phyloP scores from a whole-genome alignment of 345 rosid genomes.

The Cardamine chenopodiifolia region DNA sequence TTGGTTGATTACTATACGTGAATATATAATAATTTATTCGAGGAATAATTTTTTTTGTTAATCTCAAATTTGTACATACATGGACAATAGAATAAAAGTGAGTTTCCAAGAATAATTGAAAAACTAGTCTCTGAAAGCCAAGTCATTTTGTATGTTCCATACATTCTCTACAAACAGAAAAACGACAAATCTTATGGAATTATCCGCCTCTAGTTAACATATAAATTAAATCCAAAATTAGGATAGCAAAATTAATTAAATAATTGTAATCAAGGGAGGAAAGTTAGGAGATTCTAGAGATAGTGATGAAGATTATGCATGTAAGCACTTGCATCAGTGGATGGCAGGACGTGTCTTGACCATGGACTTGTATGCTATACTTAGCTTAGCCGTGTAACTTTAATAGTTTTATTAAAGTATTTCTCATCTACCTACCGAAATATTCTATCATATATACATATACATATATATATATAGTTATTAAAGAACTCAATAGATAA shows the following conservation, averaged over 20 bases:
- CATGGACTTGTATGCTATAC: conserved; percentile 22
- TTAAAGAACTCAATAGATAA: background rate
- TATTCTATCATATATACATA: too few relatives aligned
- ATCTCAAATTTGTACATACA: conserved; percentile 33
- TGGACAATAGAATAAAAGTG: conserved; percentile 11
- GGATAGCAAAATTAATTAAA: background rate
- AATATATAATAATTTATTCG: conserved; percentile 1
- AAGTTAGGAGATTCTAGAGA: conserved; percentile 44
- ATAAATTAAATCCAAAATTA: conserved; percentile 26
- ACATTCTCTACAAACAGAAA: conserved; percentile 56
- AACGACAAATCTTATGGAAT: conserved; percentile 44
- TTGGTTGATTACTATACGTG: conserved; percentile 20
- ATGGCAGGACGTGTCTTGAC: conserved; percentile 41
- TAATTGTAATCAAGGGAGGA: conserved; percentile 21
- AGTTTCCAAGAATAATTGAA: conserved; percentile 32
- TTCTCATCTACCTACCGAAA: conserved; percentile 35
- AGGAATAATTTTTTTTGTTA: conserved; percentile 11
- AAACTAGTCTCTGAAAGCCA: conserved; percentile 35
- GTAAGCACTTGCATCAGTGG: conserved; percentile 46
- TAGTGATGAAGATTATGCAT: conserved; percentile 41
- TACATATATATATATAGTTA: background rate
- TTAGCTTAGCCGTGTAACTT: conserved; percentile 27
- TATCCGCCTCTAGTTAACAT: conserved; percentile 30
- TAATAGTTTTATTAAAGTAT: conserved; percentile 25
- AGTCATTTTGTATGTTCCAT: conserved; percentile 46